phyloP scores from a whole-genome alignment of 768 basidiomycete genomes.

The Rhodotorula taiwanensis region DNA sequence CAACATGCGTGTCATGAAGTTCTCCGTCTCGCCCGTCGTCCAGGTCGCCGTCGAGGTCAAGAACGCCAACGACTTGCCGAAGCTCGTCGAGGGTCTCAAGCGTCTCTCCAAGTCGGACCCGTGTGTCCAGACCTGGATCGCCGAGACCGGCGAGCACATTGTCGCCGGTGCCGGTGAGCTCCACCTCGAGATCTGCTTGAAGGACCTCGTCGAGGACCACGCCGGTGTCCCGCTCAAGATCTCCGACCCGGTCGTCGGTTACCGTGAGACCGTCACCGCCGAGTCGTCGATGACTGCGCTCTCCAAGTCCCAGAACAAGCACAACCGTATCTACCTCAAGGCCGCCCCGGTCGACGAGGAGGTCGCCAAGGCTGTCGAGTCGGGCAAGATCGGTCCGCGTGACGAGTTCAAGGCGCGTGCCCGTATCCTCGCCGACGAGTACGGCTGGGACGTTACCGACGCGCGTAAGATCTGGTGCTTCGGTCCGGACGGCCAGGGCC shows the following conservation, averaged over 20 bases:
- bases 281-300: constrained; percentile 93
- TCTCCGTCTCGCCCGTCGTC: constrained; percentile 98
- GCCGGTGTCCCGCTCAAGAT: constrained; percentile 98
- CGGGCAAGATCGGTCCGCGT: constrained; percentile 73
- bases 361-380: constrained; percentile 84
- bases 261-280: constrained; percentile 92
- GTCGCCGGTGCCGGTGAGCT: constrained; percentile 99
- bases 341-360: constrained; percentile 91
- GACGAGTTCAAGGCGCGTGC: constrained; percentile 98
- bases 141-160: constrained; percentile 91
- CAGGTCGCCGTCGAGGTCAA: constrained; percentile 99
- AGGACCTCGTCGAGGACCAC: constrained; percentile 99
- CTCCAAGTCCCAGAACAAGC: constrained; percentile 99
- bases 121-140: constrained; percentile 92
- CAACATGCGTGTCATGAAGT: constrained; percentile 99
- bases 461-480: constrained; percentile 99
- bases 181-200: constrained; percentile 98
- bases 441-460: constrained; percentile 97
- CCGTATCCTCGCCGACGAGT: constrained; percentile 89
- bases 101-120: constrained; percentile 99
- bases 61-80: constrained; percentile 97
- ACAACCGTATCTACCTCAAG: constrained; percentile 95
- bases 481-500: constrained; percentile 94
- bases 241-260: constrained; percentile 91
- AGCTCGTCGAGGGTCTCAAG: constrained; percentile 99